Conservation (phyloP, 257 asterid genomes). For the Echites panduratus region DNA sequence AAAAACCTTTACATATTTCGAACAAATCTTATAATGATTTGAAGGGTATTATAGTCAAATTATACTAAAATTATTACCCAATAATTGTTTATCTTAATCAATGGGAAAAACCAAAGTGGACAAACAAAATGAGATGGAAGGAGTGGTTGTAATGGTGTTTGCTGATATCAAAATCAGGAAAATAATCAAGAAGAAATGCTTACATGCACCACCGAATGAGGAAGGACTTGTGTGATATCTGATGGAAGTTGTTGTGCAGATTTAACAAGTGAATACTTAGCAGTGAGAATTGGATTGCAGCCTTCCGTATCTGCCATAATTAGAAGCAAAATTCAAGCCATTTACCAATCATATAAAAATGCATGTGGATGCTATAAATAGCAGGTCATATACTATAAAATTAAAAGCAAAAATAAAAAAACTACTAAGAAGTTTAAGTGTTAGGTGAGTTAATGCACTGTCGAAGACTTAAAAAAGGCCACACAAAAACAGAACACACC, state of each 20-base stretch:
- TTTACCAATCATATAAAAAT: neutral
- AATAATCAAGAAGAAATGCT: slow-evolving; percentile 25
- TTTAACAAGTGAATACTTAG: slow-evolving; percentile 71
- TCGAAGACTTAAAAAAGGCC: neutral
- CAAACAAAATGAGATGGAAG: too few species aligned
- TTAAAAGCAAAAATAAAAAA: neutral
- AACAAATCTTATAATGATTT: too few species aligned
- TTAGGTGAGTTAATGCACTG: neutral
- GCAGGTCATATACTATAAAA: neutral
- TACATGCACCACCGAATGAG: slow-evolving; percentile 79
- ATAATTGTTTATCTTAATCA: too few species aligned
- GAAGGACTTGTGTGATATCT: slow-evolving; percentile 60
- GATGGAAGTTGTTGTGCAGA: slow-evolving; percentile 63
- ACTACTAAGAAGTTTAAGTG: neutral
- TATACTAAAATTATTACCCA: too few species aligned
- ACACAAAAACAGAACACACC: neutral
- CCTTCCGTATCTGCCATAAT: slow-evolving; percentile 74
- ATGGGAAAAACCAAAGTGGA: too few species aligned
- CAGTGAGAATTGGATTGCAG: slow-evolving; percentile 61
- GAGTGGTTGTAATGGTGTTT: neutral
- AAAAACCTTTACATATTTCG: too few species aligned
- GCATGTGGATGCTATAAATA: neutral
- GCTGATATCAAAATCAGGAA: neutral
- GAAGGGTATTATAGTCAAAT: too few species aligned
- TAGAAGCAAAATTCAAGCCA: neutral